Conservation (phyloP, 2,329 filamentous ascomycete species). For the Curvularia hawaiiensis region DNA sequence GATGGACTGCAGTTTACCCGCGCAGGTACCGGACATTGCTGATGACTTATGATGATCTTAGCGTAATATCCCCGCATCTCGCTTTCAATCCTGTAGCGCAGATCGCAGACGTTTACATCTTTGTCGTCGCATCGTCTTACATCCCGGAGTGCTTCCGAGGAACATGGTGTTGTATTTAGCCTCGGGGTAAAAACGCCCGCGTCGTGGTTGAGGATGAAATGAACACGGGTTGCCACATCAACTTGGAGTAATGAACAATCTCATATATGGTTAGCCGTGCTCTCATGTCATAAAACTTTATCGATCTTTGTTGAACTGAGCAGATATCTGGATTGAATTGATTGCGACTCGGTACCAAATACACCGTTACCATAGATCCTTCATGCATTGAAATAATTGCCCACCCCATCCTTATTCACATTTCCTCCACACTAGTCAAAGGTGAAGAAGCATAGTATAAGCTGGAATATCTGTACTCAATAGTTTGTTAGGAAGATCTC, state of each 20-base stretch:
- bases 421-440: not conserved
- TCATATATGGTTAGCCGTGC: not conserved
- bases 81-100: not conserved
- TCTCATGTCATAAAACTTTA: not conserved
- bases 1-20: conserved; percentile 10
- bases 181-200: conserved; percentile 4
- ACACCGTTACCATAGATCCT: not conserved
- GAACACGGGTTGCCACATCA: not conserved
- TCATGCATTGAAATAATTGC: not conserved
- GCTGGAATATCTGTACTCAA: too few relatives aligned
- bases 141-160: conserved; percentile 8
- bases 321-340: not conserved
- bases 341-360: not conserved
- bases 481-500: not conserved
- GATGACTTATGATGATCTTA: not conserved
- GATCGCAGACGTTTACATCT: not conserved
- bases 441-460: too few relatives aligned
- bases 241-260: not conserved
- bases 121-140: conserved; percentile 3
- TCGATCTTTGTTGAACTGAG: not conserved
- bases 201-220: not conserved
- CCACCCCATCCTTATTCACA: too few relatives aligned
- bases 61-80: conserved; percentile 8
- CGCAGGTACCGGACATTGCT: not conserved
- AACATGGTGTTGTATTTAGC: conserved; percentile 14